These are phyloP conservation scores for Cladochytrium replicatum DNA, from an alignment of 192 early-diverging fungal genomes.

Conservation along the genomic window DNA sequence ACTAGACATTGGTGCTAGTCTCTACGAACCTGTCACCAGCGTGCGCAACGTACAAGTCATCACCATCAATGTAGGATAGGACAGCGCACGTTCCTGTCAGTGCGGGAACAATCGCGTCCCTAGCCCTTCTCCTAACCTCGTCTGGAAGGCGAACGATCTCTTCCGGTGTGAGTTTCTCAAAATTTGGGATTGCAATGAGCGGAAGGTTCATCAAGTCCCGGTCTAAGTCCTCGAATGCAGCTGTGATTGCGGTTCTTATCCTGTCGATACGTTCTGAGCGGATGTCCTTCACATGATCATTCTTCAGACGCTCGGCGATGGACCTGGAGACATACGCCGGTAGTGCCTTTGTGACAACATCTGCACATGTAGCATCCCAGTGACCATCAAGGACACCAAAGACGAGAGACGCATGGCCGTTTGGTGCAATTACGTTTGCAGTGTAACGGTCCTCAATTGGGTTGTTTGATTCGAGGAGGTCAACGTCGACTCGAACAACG, in stretches of 20 bases:
- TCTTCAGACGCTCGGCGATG: neutral
- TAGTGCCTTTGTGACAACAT: conserved; percentile 4
- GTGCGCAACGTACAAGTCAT: conserved; percentile 18
- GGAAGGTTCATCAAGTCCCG: conserved; percentile 8
- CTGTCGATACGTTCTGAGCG: neutral
- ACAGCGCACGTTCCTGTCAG: conserved; percentile 16
- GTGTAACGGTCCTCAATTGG: conserved; percentile 17
- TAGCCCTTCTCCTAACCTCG: neutral
- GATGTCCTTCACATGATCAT: neutral
- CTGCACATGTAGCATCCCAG: conserved; percentile 10
- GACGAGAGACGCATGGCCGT: conserved; percentile 4
- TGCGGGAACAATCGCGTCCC: conserved; percentile 1
- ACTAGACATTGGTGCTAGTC: conserved; percentile 6
- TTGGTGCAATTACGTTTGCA: neutral
- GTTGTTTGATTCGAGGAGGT: conserved; percentile 6
- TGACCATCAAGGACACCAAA: conserved; percentile 23
- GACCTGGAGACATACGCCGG: conserved; percentile 8
- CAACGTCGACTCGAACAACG: conserved; percentile 6
- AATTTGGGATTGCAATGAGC: conserved; percentile 3
- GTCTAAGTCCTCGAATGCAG: conserved; percentile 14
- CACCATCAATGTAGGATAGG: conserved; percentile 8
- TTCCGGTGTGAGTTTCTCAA: conserved; percentile 2
- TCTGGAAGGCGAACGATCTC: conserved; percentile 1
- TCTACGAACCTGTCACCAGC: conserved; percentile 14
- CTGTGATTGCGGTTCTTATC: neutral